Percentiles rank a stretch among this genome's conserved stretches.
Evolutionary conservation across 139 green algal genomes (phyloP).

Genomic region (Volvox reticuliferus): DNA sequence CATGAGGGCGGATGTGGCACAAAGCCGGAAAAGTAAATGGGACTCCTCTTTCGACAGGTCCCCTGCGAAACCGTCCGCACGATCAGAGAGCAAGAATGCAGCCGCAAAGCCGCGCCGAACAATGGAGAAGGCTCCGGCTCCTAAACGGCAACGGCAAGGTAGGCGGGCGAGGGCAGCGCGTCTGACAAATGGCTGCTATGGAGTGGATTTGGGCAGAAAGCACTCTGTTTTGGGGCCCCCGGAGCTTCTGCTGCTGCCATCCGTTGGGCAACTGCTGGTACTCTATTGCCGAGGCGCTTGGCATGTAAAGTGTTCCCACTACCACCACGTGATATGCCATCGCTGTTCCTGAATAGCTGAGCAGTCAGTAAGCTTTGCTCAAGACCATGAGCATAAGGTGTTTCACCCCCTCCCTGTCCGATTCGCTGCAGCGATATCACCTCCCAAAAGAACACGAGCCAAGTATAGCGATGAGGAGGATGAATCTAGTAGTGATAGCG

Average conservation of each 20-base stretch:
- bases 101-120: background rate
- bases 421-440: slow-evolving; percentile 13
- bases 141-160: slow-evolving; percentile 21
- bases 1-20: background rate
- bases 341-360: too few species aligned
- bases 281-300: too few species aligned
- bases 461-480: slow-evolving; percentile 24
- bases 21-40: too few species aligned
- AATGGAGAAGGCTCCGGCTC: background rate
- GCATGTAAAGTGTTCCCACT: too few species aligned
- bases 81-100: background rate
- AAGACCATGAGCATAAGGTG: too few species aligned
- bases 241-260: too few species aligned
- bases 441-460: background rate
- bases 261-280: too few species aligned
- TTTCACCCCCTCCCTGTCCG: too few species aligned
- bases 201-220: too few species aligned
- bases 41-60: background rate
- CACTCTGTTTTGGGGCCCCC: too few species aligned
- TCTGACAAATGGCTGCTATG: background rate
- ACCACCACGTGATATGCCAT: too few species aligned
- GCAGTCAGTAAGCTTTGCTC: too few species aligned
- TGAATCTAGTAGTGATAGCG: background rate
- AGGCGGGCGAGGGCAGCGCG: background rate
- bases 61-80: background rate